Evolutionary conservation across 1,139 yeast species (phyloP).

Genomic region (Saccharomyces hybrid): DNA sequence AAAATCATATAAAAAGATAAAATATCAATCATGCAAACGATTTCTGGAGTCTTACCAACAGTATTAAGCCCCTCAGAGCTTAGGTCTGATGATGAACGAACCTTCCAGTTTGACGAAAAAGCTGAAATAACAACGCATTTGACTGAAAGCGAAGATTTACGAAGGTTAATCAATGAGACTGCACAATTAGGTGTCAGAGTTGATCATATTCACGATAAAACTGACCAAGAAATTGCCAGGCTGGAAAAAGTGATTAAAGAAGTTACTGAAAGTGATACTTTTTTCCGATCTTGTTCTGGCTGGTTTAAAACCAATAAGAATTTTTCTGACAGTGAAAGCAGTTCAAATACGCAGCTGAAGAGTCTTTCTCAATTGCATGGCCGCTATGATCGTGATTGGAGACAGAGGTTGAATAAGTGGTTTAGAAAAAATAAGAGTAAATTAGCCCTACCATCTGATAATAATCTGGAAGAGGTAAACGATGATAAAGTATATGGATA

Average conservation of each 20-base stretch:
- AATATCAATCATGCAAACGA: not conserved
- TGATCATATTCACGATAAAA: not conserved
- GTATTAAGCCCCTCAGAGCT: not conserved
- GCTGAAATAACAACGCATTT: not conserved
- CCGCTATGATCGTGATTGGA: not conserved
- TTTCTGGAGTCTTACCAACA: not conserved
- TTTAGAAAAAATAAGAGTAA: not conserved
- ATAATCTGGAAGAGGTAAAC: not conserved
- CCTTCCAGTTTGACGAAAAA: not conserved
- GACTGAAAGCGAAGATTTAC: not conserved
- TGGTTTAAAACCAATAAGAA: not conserved
- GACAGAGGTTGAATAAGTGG: not conserved
- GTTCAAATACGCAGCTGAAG: not conserved
- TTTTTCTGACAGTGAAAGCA: not conserved
- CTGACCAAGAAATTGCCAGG: conserved; percentile 4
- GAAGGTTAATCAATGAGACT: not conserved
- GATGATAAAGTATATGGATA: not conserved
- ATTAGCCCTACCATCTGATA: not conserved
- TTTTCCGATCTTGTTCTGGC: not conserved
- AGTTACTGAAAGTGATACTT: not conserved
- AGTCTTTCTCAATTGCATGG: not conserved
- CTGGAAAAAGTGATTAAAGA: conserved; percentile 6
- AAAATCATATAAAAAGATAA: not conserved
- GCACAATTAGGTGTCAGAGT: not conserved
- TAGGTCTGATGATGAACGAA: not conserved